Percentiles rank a stretch among this genome's conserved stretches.
Conservation (phyloP, 495 filamentous ascomycete species). For the Podospora bellae-mahoneyi region DNA sequence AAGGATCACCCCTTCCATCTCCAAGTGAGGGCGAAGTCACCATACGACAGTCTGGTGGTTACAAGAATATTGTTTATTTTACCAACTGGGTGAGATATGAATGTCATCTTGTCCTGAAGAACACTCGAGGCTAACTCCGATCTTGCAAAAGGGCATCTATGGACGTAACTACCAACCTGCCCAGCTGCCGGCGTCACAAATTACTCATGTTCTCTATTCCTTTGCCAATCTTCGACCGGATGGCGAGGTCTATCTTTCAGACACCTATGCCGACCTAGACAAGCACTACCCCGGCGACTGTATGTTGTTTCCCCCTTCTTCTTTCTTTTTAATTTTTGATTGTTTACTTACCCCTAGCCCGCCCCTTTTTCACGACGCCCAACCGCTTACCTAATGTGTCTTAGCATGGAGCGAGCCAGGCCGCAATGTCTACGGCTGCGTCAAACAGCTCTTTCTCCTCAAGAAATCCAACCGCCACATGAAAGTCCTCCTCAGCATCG, state of each 20-base stretch:
- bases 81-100: constrained; percentile 42
- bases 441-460: constrained; percentile 82
- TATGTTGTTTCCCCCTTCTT: constrained; percentile 23
- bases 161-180: constrained; percentile 75
- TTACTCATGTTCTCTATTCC: constrained; percentile 86
- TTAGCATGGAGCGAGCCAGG: constrained; percentile 47
- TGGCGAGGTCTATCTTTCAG: constrained; percentile 70
- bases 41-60: constrained; percentile 23
- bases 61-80: constrained; percentile 47
- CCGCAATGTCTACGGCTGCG: constrained; percentile 72
- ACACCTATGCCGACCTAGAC: constrained; percentile 60
- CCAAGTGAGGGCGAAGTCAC: neutral
- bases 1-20: constrained; percentile 9
- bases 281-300: constrained; percentile 65
- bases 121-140: neutral
- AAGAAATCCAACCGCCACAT: constrained; percentile 81
- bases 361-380: neutral
- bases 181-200: constrained; percentile 71
- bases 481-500: constrained; percentile 85
- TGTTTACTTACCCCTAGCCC: neutral
- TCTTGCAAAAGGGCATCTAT: constrained; percentile 67
- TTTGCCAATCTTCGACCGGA: constrained; percentile 82
- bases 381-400: neutral
- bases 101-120: neutral
- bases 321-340: neutral